These are phyloP conservation scores for Crithidia thermophila DNA, from an alignment of 208 protist genomes.

Conservation along the genomic window DNA sequence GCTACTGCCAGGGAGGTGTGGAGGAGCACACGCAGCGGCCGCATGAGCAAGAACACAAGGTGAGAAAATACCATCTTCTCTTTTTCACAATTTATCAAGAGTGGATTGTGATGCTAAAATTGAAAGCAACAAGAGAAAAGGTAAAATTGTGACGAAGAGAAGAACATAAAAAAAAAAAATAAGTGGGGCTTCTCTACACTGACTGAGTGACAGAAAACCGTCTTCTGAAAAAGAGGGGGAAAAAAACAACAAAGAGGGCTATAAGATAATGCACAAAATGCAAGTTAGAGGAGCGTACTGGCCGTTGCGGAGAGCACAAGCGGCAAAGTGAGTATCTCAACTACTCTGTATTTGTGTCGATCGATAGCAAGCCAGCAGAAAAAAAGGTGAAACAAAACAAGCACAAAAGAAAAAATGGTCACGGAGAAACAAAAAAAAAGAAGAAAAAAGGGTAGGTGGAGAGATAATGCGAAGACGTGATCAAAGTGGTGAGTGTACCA, in stretches of 20 bases:
- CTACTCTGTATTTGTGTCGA: too few species aligned
- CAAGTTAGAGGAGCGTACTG: too few species aligned
- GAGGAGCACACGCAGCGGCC: too few species aligned
- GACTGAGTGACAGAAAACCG: background rate
- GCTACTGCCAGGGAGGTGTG: too few species aligned
- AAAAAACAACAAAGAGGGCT: background rate
- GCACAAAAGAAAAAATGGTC: background rate
- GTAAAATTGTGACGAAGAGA: slow-evolving; percentile 1
- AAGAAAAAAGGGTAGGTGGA: background rate
- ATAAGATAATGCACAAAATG: background rate
- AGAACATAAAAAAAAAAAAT: background rate
- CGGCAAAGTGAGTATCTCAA: too few species aligned
- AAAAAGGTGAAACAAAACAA: background rate
- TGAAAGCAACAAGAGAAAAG: background rate
- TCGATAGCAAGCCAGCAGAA: too few species aligned
- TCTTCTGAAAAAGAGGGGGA: background rate
- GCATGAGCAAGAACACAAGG: background rate
- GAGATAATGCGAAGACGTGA: too few species aligned
- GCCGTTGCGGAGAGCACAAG: too few species aligned
- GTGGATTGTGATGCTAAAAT: background rate
- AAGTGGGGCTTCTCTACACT: too few species aligned
- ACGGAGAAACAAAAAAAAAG: background rate
- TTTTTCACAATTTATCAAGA: too few species aligned
- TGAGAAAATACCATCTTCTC: too few species aligned
- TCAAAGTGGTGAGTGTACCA: too few species aligned